phyloP scores from a whole-genome alignment of 805 yeast genomes.

The Ogataea ramenticola region DNA sequence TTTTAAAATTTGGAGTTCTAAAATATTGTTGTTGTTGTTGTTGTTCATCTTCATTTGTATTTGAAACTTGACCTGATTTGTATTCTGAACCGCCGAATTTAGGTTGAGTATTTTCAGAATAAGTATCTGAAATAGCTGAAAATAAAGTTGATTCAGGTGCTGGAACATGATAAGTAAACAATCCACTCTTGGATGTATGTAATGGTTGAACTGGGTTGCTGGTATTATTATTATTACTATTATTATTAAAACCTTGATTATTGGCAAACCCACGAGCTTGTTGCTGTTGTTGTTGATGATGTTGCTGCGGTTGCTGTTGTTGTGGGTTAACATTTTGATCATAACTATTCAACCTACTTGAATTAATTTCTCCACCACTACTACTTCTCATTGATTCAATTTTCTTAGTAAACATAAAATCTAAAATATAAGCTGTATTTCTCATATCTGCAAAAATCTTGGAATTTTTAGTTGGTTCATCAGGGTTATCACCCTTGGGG shows the following conservation, averaged over 20 bases:
- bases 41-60: background rate
- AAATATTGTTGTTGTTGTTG: background rate
- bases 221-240: too few species aligned
- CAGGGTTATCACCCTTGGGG: background rate
- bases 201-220: background rate
- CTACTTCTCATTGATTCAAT: constrained; percentile 8
- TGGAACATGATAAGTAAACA: background rate
- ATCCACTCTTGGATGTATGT: background rate
- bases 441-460: constrained; percentile 26
- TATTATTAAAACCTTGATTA: too few species aligned
- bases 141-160: background rate
- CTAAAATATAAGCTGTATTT: constrained; percentile 19
- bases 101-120: background rate
- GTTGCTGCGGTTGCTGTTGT: background rate
- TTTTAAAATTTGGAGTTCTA: background rate
- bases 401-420: constrained; percentile 20
- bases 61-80: too few species aligned
- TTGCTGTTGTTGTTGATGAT: background rate
- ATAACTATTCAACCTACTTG: background rate
- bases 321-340: background rate
- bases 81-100: too few species aligned
- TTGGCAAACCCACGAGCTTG: too few species aligned
- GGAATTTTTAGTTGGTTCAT: constrained; percentile 20
- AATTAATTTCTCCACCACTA: background rate
- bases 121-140: too few species aligned